These are phyloP conservation scores for Achlya hypogyna DNA, from an alignment of 352 stramenopile genomes.

Conservation along the genomic window DNA sequence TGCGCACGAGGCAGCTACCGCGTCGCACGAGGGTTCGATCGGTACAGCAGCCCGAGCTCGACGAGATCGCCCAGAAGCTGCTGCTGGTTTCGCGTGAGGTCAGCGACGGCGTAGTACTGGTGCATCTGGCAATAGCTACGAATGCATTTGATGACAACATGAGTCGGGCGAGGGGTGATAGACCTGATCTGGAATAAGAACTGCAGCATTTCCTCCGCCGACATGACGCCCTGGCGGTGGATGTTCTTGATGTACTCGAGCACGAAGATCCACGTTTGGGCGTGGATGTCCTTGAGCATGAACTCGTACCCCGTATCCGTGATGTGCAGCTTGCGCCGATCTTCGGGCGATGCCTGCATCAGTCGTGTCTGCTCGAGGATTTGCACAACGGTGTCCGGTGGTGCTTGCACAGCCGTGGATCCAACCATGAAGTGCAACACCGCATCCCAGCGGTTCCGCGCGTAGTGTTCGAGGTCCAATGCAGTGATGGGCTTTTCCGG, in stretches of 20 bases:
- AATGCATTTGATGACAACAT: background rate
- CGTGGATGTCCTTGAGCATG: constrained; percentile 88
- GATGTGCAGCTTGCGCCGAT: constrained; percentile 67
- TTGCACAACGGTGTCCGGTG: constrained; percentile 52
- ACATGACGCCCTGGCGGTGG: constrained; percentile 55
- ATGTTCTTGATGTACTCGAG: constrained; percentile 83
- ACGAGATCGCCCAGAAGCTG: constrained; percentile 75
- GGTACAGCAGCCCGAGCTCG: constrained; percentile 80
- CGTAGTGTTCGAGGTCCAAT: constrained; percentile 48
- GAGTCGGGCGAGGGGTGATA: constrained; percentile 7
- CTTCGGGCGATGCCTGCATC: constrained; percentile 46
- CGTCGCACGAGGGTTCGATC: constrained; percentile 28
- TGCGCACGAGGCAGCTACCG: constrained; percentile 4
- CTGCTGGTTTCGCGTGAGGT: constrained; percentile 69
- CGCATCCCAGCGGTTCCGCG: constrained; percentile 49
- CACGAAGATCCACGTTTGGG: constrained; percentile 89
- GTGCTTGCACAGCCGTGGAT: constrained; percentile 53
- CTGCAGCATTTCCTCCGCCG: constrained; percentile 79
- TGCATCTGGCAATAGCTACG: constrained; percentile 73
- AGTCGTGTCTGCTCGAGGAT: constrained; percentile 65
- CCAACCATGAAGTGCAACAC: constrained; percentile 69
- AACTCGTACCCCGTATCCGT: constrained; percentile 87
- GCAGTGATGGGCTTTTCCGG: constrained; percentile 40
- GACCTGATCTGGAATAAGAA: constrained; percentile 85
- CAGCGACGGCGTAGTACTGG: constrained; percentile 67